Evolutionary conservation across 2,329 filamentous ascomycete species (phyloP).

Genomic region (Nannizziopsis arthrosporioides): DNA sequence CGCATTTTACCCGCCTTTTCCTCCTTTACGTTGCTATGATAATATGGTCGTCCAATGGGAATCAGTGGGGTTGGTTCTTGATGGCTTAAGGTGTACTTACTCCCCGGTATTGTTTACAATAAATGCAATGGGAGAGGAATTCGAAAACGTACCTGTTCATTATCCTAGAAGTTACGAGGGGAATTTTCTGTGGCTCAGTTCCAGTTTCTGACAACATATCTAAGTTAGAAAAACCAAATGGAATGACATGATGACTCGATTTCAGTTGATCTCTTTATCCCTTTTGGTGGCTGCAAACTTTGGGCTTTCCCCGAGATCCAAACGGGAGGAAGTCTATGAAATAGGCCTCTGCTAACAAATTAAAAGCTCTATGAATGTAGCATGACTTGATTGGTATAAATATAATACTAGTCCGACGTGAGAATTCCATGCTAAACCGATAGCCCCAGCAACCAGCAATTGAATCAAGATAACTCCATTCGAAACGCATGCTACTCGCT

Average conservation of each 20-base stretch:
- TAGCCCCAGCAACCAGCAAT: too few relatives aligned
- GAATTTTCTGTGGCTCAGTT: not conserved
- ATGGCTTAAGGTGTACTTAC: slow-evolving; percentile 11
- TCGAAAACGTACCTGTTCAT: not conserved
- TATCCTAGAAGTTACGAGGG: not conserved
- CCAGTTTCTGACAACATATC: not conserved
- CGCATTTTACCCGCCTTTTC: slow-evolving; percentile 9
- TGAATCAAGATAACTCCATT: too few relatives aligned
- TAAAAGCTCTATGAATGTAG: too few relatives aligned
- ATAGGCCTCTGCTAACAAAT: too few relatives aligned
- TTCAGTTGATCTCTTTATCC: too few relatives aligned
- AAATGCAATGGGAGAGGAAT: slow-evolving; percentile 10
- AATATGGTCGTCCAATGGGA: slow-evolving; percentile 12
- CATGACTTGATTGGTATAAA: too few relatives aligned
- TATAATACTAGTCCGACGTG: too few relatives aligned
- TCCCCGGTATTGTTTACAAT: slow-evolving; percentile 5
- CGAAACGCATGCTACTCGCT: not conserved
- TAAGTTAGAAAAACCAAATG: not conserved
- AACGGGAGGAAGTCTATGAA: too few relatives aligned
- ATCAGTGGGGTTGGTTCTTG: slow-evolving; percentile 10
- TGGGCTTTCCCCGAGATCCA: too few relatives aligned
- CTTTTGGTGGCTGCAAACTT: too few relatives aligned
- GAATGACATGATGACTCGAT: slow-evolving; percentile 1
- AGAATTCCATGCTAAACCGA: too few relatives aligned
- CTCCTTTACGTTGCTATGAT: slow-evolving; percentile 10